Conservation (phyloP, 441 rosid genomes). For the Erodium texanum region DNA sequence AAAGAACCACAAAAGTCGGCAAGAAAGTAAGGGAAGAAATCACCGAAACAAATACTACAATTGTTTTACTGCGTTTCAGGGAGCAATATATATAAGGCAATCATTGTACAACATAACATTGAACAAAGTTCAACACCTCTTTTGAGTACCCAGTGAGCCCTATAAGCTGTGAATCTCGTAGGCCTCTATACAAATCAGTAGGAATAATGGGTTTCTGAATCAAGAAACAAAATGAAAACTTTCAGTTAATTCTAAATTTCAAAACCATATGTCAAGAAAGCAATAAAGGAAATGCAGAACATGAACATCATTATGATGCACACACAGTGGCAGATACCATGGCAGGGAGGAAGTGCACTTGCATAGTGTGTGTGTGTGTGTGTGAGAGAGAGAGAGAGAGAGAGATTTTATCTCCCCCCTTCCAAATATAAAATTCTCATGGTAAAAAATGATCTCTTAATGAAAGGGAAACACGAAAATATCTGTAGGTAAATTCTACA, state of each 20-base stretch:
- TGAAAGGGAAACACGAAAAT: not conserved
- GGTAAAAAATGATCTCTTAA: not conserved
- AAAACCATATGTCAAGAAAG: not conserved
- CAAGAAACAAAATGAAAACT: conserved; percentile 12
- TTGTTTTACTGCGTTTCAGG: not conserved
- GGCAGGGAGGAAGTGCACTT: not conserved
- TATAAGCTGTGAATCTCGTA: conserved; percentile 83
- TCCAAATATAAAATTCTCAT: not conserved
- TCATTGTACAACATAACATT: conserved; percentile 6
- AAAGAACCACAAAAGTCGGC: conserved; percentile 12
- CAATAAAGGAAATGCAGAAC: not conserved
- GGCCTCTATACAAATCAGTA: conserved; percentile 48
- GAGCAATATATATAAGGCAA: not conserved
- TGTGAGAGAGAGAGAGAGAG: too few species aligned
- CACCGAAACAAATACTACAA: conserved; percentile 9
- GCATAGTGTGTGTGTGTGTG: not conserved
- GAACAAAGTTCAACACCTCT: conserved; percentile 47
- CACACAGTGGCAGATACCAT: not conserved
- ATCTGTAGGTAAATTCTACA: not conserved
- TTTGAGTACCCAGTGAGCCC: conserved; percentile 91
- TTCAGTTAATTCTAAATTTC: not conserved
- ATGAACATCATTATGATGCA: not conserved
- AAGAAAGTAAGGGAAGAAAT: not conserved
- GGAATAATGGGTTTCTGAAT: conserved; percentile 86
- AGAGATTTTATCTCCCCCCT: not conserved